Base-by-base conservation (phyloP, 2,329 filamentous ascomycete genomes). In the Venturia oleaginea region DNA sequence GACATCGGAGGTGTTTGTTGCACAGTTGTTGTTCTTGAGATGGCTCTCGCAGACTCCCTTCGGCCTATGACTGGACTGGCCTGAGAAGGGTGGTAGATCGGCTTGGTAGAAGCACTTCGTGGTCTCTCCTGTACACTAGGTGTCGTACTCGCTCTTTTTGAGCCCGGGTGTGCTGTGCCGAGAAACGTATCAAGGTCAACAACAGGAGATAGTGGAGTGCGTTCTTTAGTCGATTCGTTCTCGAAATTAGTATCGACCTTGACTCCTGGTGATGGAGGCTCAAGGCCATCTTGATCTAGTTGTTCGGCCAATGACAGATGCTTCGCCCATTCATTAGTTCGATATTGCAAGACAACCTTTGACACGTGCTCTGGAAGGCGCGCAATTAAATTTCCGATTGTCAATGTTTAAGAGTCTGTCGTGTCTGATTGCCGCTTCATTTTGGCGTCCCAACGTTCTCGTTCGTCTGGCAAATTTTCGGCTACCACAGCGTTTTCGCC, bases 301-400 rank as follows among this genome's bases (percentile, higher is more conserved):
- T 79, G 77, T 19, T 97, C 92, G 7, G 93, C 92, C 51, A 83
- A 79, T 67, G 86, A 86, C 13, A 96, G 80, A 73, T 96, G 91
- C 74, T 96, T 97, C 0, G 92, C 91, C 93, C 93, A 97, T 76
- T 97, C 93, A 68, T 96, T 96, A 1, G 92, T 97, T 65, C 93
- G 85, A 72, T 94, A 96, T 0, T 89, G 90, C 73, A 91, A 79
- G 1, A 92, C 88, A 10, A 96, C 84, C 66, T 85, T 87, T 0
- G 92, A 94, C 40, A 92, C 76, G 15, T 85, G 84, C n/a, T 81
- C 78, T 0, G 90, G 90, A 11, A 96, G 81, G 13, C 81, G 81
- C 3, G 86, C 84, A 42, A 40, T 48, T 51, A 24, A 54, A 17
- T 43, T 43, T 30, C 30, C 61, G 7, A 30, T 34, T 6, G 32